These are phyloP conservation scores for Berberis thunbergii DNA, from an alignment of 164 flowering plant genomes.

Conservation along the genomic window DNA sequence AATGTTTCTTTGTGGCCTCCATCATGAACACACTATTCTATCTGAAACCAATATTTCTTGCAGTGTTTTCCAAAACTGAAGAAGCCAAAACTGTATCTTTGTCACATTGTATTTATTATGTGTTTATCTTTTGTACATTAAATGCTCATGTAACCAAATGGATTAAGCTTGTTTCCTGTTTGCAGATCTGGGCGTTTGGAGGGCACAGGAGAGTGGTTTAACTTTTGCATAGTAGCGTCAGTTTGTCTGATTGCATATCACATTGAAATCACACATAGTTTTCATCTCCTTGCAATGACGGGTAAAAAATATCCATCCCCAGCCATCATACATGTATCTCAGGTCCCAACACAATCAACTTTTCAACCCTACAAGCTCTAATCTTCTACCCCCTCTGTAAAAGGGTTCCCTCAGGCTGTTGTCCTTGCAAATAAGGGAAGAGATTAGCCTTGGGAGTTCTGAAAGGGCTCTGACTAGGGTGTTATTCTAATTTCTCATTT, in stretches of 20 bases:
- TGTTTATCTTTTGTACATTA: not conserved
- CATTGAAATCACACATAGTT: not conserved
- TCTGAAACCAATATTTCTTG: not conserved
- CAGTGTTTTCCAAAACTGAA: not conserved
- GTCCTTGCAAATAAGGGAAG: no score
- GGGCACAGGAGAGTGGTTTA: conserved; percentile 62
- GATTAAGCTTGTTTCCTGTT: conserved; percentile 3
- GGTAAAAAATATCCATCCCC: no score
- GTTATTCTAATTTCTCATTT: no score
- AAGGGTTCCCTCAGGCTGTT: no score
- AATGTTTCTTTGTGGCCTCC: not conserved
- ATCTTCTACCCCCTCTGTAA: no score
- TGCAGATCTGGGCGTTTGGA: conserved; percentile 96
- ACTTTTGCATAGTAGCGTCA: conserved; percentile 2
- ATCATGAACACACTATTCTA: not conserved
- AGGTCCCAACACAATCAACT: no score
- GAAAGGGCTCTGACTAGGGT: no score
- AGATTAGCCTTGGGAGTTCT: no score
- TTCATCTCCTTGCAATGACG: no score
- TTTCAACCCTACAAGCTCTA: no score
- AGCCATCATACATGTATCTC: no score
- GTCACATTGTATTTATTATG: not conserved
- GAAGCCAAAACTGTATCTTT: not conserved
- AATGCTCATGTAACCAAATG: not conserved
- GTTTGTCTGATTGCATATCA: not conserved